A percentile compares a stretch with the other conserved stretches of the same genome.
Evolutionary conservation across 805 yeast genomes (phyloP).

Genomic region (Metschnikowia baotianmanensis): DNA sequence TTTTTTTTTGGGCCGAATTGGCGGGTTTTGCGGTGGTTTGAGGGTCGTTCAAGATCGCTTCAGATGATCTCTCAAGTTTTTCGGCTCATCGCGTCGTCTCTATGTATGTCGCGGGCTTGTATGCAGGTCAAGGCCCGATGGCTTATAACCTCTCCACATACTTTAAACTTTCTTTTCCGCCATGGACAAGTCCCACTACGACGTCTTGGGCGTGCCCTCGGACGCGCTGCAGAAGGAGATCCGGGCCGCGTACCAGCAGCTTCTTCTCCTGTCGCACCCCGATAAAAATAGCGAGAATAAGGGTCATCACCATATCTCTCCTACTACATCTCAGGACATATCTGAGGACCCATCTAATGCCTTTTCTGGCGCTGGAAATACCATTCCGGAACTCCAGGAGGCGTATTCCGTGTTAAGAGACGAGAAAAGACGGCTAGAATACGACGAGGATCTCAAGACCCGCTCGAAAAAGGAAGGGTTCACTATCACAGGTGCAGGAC

Average conservation of each 20-base stretch:
- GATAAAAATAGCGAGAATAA: constrained; percentile 50
- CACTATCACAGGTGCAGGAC: constrained; percentile 57
- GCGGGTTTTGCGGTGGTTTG: too few relatives aligned
- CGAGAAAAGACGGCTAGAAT: constrained; percentile 38
- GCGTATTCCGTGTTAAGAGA: constrained; percentile 64
- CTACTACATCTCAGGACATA: too few relatives aligned
- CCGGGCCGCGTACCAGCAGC: constrained; percentile 60
- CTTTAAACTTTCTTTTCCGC: too few relatives aligned
- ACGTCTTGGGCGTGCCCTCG: constrained; percentile 51
- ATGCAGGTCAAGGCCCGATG: neutral
- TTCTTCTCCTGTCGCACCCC: constrained; percentile 70
- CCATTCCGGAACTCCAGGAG: constrained; percentile 36
- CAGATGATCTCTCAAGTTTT: constrained; percentile 1
- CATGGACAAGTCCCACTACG: constrained; percentile 42
- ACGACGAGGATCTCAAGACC: constrained; percentile 48
- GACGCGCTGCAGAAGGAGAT: constrained; percentile 42
- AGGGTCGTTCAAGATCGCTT: too few relatives aligned
- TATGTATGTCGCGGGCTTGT: too few relatives aligned
- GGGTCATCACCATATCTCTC: too few relatives aligned
- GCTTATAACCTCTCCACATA: neutral
- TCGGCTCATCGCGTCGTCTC: constrained; percentile 14
- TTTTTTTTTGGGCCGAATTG: neutral
- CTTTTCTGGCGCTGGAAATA: neutral
- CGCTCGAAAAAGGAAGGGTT: constrained; percentile 37
- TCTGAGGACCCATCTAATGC: too few relatives aligned